Conservation (phyloP, 2,329 filamentous ascomycete species). For the Neofusicoccum kwambonambiense region DNA sequence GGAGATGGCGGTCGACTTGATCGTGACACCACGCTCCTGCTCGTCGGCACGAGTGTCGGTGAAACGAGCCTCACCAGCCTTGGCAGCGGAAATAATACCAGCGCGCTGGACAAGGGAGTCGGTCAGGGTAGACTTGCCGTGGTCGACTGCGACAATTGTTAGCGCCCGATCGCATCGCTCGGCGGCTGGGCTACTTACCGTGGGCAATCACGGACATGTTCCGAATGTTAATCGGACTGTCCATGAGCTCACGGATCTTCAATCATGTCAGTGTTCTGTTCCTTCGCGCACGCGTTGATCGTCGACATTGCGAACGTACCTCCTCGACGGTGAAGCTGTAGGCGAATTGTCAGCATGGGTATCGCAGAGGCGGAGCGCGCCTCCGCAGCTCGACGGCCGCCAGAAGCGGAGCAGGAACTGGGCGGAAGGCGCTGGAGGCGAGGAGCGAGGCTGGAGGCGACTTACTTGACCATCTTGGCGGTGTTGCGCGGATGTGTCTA, state of each 20-base stretch:
- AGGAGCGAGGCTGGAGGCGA: slow-evolving; percentile 34
- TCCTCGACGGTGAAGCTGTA: slow-evolving; percentile 96
- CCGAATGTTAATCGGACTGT: slow-evolving; percentile 72
- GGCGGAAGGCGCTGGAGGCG: neutral
- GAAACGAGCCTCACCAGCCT: slow-evolving; percentile 93
- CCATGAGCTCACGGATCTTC: slow-evolving; percentile 73
- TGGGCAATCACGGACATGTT: slow-evolving; percentile 99
- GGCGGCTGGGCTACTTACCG: slow-evolving; percentile 52
- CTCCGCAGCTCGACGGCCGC: neutral
- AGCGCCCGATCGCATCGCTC: slow-evolving; percentile 8
- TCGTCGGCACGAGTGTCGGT: slow-evolving; percentile 97
- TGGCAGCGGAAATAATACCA: slow-evolving; percentile 98
- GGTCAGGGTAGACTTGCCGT: slow-evolving; percentile 99
- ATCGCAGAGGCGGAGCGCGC: neutral
- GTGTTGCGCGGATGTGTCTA: slow-evolving; percentile 48
- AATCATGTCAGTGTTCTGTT: slow-evolving; percentile 28
- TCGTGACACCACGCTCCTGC: slow-evolving; percentile 99
- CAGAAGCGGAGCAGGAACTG: neutral
- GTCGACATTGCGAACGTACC: slow-evolving; percentile 48
- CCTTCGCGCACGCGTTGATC: neutral
- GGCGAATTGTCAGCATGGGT: slow-evolving; percentile 50
- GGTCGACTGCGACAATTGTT: slow-evolving; percentile 66
- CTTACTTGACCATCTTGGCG: slow-evolving; percentile 99
- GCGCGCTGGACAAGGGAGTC: slow-evolving; percentile 98
- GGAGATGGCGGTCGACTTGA: slow-evolving; percentile 99